Evolutionary conservation across 2,329 filamentous ascomycete species (phyloP).

Genomic region (Zymoseptoria pseudotritici): DNA sequence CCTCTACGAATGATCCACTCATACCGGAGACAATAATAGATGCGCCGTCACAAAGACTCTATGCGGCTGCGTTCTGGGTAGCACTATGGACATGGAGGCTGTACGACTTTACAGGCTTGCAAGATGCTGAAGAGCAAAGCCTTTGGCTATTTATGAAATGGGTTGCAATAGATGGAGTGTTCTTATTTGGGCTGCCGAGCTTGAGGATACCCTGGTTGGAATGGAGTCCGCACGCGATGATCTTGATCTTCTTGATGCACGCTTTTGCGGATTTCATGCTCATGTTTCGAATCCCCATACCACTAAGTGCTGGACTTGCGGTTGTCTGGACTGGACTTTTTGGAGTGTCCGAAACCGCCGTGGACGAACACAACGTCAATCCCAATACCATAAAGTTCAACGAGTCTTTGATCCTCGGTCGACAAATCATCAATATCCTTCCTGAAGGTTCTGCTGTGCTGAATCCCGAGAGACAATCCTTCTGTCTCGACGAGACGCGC

Average conservation of each 20-base stretch:
- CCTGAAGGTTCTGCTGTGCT: slow-evolving; percentile 85
- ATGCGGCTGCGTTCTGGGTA: slow-evolving; percentile 72
- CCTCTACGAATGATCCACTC: slow-evolving; percentile 48
- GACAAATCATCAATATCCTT: slow-evolving; percentile 94
- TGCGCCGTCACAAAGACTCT: slow-evolving; percentile 83
- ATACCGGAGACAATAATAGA: slow-evolving; percentile 79
- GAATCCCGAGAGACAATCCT: slow-evolving; percentile 72
- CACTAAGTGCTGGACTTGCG: slow-evolving; percentile 64
- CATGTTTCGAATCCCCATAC: slow-evolving; percentile 85
- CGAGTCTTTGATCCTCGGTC: slow-evolving; percentile 85
- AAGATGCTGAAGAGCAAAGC: slow-evolving; percentile 79
- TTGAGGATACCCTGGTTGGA: slow-evolving; percentile 95
- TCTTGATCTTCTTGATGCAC: slow-evolving; percentile 64
- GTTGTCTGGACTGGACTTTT: slow-evolving; percentile 74
- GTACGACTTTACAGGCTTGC: slow-evolving; percentile 73
- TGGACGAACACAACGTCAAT: slow-evolving; percentile 90
- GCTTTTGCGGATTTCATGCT: slow-evolving; percentile 70
- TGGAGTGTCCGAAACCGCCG: slow-evolving; percentile 75
- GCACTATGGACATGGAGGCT: slow-evolving; percentile 72
- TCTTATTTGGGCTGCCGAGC: slow-evolving; percentile 78
- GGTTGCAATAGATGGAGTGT: slow-evolving; percentile 76
- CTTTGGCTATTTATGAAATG: slow-evolving; percentile 90
- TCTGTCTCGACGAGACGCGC: slow-evolving; percentile 65
- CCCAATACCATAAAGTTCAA: slow-evolving; percentile 83
- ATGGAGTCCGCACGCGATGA: slow-evolving; percentile 69